Evolutionary conservation across 352 stramenopile genomes (phyloP).

Genomic region (Aphanomyces invadans): DNA sequence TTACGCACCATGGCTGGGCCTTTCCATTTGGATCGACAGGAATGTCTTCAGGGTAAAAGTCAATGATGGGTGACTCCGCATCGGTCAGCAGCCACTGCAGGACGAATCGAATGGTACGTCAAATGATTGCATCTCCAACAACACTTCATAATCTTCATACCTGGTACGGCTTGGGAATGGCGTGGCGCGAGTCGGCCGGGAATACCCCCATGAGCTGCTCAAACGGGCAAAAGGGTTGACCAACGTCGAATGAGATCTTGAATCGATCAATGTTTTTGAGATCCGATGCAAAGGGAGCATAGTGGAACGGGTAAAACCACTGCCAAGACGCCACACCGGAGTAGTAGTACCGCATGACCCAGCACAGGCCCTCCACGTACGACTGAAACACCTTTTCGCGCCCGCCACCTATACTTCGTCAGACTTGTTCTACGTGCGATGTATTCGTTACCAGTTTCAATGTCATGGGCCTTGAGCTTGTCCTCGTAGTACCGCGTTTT

Average conservation of each 20-base stretch:
- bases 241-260: conserved; percentile 91
- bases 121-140: conserved; percentile 6
- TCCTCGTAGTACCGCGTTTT: conserved; percentile 90
- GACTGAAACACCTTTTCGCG: conserved; percentile 89
- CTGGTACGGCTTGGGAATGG: conserved; percentile 92
- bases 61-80: conserved; percentile 93
- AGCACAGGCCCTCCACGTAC: conserved; percentile 98
- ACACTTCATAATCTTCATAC: too few relatives aligned
- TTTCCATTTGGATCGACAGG: conserved; percentile 98
- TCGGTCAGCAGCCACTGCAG: conserved; percentile 91
- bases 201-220: conserved; percentile 98
- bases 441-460: conserved; percentile 48
- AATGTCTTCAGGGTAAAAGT: conserved; percentile 96
- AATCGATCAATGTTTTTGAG: conserved; percentile 84
- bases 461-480: conserved; percentile 82
- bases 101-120: not conserved
- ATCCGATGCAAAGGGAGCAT: conserved; percentile 92
- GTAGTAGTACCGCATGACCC: conserved; percentile 99
- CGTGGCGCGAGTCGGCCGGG: conserved; percentile 86
- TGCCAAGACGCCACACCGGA: conserved; percentile 97
- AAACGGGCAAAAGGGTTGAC: conserved; percentile 95
- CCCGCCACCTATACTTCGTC: conserved; percentile 35
- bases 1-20: conserved; percentile 90
- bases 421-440: too few relatives aligned
- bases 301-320: conserved; percentile 99